Conservation (phyloP, 2,329 filamentous ascomycete species). For the Fusarium cicatricum region DNA sequence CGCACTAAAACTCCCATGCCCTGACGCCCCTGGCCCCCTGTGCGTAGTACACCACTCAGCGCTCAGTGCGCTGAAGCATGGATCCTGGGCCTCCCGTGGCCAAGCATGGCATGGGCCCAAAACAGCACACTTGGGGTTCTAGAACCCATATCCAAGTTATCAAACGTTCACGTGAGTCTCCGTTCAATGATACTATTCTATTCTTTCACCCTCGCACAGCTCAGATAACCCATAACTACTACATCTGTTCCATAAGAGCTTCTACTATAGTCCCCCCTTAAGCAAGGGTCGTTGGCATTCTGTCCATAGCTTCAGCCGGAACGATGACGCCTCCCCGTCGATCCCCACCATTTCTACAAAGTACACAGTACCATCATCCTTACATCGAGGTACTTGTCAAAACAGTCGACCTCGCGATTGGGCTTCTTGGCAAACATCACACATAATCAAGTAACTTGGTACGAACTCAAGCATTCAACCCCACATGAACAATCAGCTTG, state of each 20-base stretch:
- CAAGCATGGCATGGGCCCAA: slow-evolving; percentile 16
- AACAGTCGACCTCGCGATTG: too few relatives aligned
- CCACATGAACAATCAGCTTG: slow-evolving; percentile 16
- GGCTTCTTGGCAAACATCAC: too few relatives aligned
- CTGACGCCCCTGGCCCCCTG: slow-evolving; percentile 8
- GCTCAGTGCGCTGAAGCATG: slow-evolving; percentile 20
- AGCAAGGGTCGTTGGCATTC: too few relatives aligned
- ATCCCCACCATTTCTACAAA: neutral
- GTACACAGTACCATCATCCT: too few relatives aligned
- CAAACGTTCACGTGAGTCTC: slow-evolving; percentile 16
- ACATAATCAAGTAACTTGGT: neutral
- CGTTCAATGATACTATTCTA: too few relatives aligned
- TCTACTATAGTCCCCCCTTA: too few relatives aligned
- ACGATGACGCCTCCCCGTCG: slow-evolving; percentile 13
- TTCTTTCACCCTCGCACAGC: too few relatives aligned
- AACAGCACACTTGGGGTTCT: slow-evolving; percentile 14
- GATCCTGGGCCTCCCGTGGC: slow-evolving; percentile 18
- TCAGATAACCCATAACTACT: too few relatives aligned
- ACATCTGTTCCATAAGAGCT: too few relatives aligned
- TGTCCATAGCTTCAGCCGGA: neutral
- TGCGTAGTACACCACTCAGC: slow-evolving; percentile 29
- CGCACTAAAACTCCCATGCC: neutral
- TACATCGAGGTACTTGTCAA: too few relatives aligned
- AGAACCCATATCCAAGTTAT: slow-evolving; percentile 7
- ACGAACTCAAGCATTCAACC: slow-evolving; percentile 9